Base-by-base conservation (phyloP, 208 protist species). In the Leishmania lainsoni region DNA sequence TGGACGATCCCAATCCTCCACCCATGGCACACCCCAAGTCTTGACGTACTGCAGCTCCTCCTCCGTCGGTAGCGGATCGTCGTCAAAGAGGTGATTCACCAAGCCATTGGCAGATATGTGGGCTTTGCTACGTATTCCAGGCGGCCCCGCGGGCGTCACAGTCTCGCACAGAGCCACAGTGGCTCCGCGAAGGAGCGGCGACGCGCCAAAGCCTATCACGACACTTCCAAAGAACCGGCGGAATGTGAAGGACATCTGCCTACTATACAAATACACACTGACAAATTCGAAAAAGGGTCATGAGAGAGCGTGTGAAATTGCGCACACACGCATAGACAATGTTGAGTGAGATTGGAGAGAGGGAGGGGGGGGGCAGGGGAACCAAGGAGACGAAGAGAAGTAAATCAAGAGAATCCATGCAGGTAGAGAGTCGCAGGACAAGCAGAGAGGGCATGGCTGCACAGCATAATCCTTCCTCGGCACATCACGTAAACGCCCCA, bases 1-100 rank as follows among this genome's bases (percentile, higher is more conserved):
- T 26, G 86, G 89, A 14, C 84, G 76, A 78, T 95, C 91, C 91
- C 91, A 95, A 86, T 95, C 89, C 5, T 92, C 83, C 0, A 89
- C 83, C 91, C 91, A 95, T 58, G 65, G 72, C 54, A 93, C 80
- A 58, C 91, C 89, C 90, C 91, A 95, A 20, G 84, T 88, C 74
- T 90, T 91, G 29, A 88, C 81, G 56, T 90, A 91, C 70, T 88
- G 78, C 9, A 89, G 74, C 66, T 89, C 83, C 61, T 89, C 83
- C 49, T 84, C 81, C 0, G 84, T 85, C 51, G 85, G 82, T 5
- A 81, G 79, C 22, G 69, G 68, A 54, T 81, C 77, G 39, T 76
- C 45, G 32, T 81, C 65, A 10, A 87, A 71, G 54, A 79, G 63
- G 49, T 87, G 81, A 65, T 89, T 90, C 12, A 69, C 80, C 9